A percentile compares a stretch with the other conserved stretches of the same genome.
These are phyloP conservation scores for Colletotrichum noveboracense DNA, from an alignment of 2,329 filamentous ascomycete species.

Conservation along the genomic window DNA sequence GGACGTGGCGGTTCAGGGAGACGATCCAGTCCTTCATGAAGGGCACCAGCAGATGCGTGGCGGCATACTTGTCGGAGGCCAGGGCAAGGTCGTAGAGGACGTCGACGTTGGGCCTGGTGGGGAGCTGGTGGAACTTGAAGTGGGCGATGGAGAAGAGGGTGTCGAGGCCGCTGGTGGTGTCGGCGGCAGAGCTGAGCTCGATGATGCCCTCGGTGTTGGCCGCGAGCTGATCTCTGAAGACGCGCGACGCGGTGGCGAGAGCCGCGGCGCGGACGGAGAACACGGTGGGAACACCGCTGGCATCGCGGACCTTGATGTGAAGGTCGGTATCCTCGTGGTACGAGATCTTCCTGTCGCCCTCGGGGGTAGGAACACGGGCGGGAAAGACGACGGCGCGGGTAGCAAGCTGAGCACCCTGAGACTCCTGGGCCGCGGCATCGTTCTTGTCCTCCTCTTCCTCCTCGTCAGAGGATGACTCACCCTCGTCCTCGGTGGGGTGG, in stretches of 20 bases:
- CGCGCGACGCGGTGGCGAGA: slow-evolving; percentile 8
- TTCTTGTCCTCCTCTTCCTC: slow-evolving; percentile 10
- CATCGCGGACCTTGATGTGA: slow-evolving; percentile 11
- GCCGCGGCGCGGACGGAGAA: slow-evolving; percentile 12
- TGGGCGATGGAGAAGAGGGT: slow-evolving; percentile 17
- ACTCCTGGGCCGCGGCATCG: background rate
- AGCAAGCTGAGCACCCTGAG: slow-evolving; percentile 13
- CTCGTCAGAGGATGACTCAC: slow-evolving; percentile 11
- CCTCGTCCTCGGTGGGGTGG: slow-evolving; percentile 3
- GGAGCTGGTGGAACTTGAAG: slow-evolving; percentile 21
- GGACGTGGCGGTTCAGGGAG: slow-evolving; percentile 18
- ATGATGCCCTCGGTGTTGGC: background rate
- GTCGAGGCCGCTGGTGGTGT: slow-evolving; percentile 8
- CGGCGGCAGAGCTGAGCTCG: slow-evolving; percentile 10
- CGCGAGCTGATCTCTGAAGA: slow-evolving; percentile 10
- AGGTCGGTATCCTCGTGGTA: slow-evolving; percentile 17
- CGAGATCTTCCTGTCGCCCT: slow-evolving; percentile 5
- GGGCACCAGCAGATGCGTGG: slow-evolving; percentile 17
- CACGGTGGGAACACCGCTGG: background rate
- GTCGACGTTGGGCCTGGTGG: slow-evolving; percentile 10
- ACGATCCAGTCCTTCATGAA: slow-evolving; percentile 21
- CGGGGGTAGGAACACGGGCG: slow-evolving; percentile 3
- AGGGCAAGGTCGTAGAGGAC: slow-evolving; percentile 16
- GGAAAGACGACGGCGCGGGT: slow-evolving; percentile 13
- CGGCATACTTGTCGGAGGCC: slow-evolving; percentile 16